Evolutionary conservation across 768 basidiomycete species (phyloP).

Genomic region (Tricholoma flavovirens): DNA sequence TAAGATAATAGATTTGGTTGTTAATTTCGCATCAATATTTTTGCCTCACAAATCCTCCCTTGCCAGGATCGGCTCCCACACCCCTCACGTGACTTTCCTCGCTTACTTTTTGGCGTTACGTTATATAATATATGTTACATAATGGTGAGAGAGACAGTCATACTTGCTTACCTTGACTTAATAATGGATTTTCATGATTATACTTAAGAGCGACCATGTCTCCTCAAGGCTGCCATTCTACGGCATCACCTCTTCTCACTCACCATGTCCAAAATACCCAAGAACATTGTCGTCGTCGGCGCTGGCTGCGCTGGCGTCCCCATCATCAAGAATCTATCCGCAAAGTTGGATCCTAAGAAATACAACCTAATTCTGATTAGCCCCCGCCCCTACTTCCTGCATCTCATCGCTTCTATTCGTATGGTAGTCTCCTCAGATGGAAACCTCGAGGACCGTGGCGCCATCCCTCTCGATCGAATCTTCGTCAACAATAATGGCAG

Average conservation of each 20-base stretch:
- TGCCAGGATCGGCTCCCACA: too few species aligned
- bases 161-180: background rate
- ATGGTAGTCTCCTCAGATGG: constrained; percentile 43
- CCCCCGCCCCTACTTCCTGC: constrained; percentile 42
- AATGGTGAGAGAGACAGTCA: too few species aligned
- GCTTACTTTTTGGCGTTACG: too few species aligned
- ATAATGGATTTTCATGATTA: background rate
- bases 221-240: background rate
- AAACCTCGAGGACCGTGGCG: constrained; percentile 35
- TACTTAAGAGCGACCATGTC: background rate
- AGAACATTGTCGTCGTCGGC: constrained; percentile 38
- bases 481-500: constrained; percentile 42
- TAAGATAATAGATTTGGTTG: too few species aligned
- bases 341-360: constrained; percentile 39
- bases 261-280: constrained; percentile 4
- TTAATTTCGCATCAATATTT: too few species aligned
- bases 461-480: constrained; percentile 48
- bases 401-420: constrained; percentile 48
- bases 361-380: constrained; percentile 53
- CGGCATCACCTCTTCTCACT: background rate
- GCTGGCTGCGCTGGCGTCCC: constrained; percentile 54
- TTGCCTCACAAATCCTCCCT: too few species aligned
- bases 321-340: constrained; percentile 42
- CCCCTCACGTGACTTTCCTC: too few species aligned
- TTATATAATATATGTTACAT: too few species aligned